Conservation (phyloP, 805 yeast genomes). For the Pichia phayaonensis region DNA sequence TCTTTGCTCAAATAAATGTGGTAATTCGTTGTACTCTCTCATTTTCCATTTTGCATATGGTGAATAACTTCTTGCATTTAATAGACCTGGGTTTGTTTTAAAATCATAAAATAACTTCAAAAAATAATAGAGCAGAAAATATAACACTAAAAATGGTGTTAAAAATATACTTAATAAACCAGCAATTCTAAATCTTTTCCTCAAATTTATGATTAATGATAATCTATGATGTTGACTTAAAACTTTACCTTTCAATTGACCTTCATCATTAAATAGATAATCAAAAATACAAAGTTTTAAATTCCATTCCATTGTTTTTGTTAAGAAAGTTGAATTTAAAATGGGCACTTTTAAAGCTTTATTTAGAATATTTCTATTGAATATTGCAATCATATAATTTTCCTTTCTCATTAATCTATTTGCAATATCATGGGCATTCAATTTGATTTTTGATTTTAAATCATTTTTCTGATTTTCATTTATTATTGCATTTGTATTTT, state of each 20-base stretch:
- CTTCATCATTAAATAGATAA: constrained; percentile 73
- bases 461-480: constrained; percentile 34
- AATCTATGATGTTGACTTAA: constrained; percentile 65
- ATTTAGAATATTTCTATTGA: constrained; percentile 69
- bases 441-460: constrained; percentile 59
- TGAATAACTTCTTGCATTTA: constrained; percentile 82
- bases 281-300: constrained; percentile 81
- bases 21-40: constrained; percentile 88
- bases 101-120: constrained; percentile 90
- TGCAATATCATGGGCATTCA: constrained; percentile 92
- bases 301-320: constrained; percentile 93
- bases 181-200: constrained; percentile 76
- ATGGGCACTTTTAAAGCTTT: constrained; percentile 43
- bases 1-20: constrained; percentile 78
- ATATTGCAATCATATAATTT: constrained; percentile 84
- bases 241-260: constrained; percentile 68
- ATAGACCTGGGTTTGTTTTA: constrained; percentile 75
- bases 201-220: constrained; percentile 58
- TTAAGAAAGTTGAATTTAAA: constrained; percentile 37
- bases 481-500: constrained; percentile 74
- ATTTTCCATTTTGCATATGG: constrained; percentile 94
- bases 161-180: constrained; percentile 76
- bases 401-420: constrained; percentile 94
- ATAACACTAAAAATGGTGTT: constrained; percentile 80
- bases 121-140: constrained; percentile 76